Evolutionary conservation across 495 filamentous ascomycete species (phyloP).

Genomic region (Neurospora discreta): DNA sequence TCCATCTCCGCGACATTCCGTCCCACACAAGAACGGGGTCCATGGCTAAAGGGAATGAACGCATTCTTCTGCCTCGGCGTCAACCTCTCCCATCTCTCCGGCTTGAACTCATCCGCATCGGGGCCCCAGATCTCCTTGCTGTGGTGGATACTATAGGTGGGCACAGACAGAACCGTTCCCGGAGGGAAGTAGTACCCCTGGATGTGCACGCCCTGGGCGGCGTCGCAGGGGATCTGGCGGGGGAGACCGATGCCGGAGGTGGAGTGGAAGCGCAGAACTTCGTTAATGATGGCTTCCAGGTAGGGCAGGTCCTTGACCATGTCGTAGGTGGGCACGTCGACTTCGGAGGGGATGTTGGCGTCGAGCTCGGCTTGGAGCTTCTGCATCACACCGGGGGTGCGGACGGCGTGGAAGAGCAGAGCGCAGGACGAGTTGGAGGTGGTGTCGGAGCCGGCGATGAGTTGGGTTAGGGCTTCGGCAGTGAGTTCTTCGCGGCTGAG

Average conservation of each 20-base stretch:
- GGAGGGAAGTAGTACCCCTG: conserved; percentile 56
- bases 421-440: conserved; percentile 86
- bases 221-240: conserved; percentile 57
- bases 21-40: conserved; percentile 73
- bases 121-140: conserved; percentile 70
- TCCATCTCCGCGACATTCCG: conserved; percentile 92
- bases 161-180: conserved; percentile 71
- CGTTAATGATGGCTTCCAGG: conserved; percentile 70
- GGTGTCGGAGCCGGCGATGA: conserved; percentile 86
- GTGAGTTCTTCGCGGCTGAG: conserved; percentile 72
- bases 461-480: conserved; percentile 78
- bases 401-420: conserved; percentile 63
- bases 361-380: conserved; percentile 69
- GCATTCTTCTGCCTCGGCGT: conserved; percentile 60
- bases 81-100: conserved; percentile 61
- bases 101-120: conserved; percentile 66
- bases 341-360: conserved; percentile 45
- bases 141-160: conserved; percentile 83
- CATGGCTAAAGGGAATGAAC: conserved; percentile 78
- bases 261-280: conserved; percentile 82
- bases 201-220: conserved; percentile 29
- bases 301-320: conserved; percentile 69
- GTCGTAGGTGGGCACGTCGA: conserved; percentile 57
- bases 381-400: conserved; percentile 57
- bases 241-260: conserved; percentile 85